Base-by-base conservation (phyloP, 768 basidiomycete genomes). In the Russula lepida region DNA sequence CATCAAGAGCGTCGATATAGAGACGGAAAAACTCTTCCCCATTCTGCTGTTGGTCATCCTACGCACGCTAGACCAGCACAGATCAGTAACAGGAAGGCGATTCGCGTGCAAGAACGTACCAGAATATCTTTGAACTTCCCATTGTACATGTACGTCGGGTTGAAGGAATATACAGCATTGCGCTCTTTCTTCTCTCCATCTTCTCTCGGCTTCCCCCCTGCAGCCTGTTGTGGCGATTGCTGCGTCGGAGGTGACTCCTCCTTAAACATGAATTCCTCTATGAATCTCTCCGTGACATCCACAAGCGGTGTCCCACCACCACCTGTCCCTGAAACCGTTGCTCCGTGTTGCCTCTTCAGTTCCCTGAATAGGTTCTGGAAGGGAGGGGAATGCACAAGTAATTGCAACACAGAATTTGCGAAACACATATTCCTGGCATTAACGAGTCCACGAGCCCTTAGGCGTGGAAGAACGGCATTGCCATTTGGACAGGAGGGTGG, bases 11-110 rank as follows among this genome's bases (percentile, higher is more conserved):
- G 67, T 98, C 93, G 30, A 98, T 78, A 74, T 91, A 95, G 75
- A 97, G 98, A 3, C 95, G 95, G 21, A 98, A 78, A 72, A 97
- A 98, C 73, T 99, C 95, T 73, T 99, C 95, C 8, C 94, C 95
- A 61, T 99, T 95, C 72, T 99, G 95, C 74, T 99, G 95, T 59
- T 92, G 89, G 0, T 94, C 94, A 39, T 89, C 84, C 83, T 92
- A 65, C 6, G 28, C 35, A 35, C 50, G 5, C 30, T 64, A 58
- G n/a, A 37, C 67, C 56, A 27, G 59, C 35, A 28, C 28, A 5
- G 7, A 28, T 56, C 13, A 44, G 47, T 19, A 41, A 56, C 2
- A 25, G 2, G 2, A 11, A 6, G 17, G n/a, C 30, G 4, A 9
- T 2, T 13, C 15, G 6, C 4, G 9, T n/a, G 15, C 17, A 11